Evolutionary conservation across 192 early-diverging fungal genomes (phyloP).

Genomic region (Entophlyctis helioformis): DNA sequence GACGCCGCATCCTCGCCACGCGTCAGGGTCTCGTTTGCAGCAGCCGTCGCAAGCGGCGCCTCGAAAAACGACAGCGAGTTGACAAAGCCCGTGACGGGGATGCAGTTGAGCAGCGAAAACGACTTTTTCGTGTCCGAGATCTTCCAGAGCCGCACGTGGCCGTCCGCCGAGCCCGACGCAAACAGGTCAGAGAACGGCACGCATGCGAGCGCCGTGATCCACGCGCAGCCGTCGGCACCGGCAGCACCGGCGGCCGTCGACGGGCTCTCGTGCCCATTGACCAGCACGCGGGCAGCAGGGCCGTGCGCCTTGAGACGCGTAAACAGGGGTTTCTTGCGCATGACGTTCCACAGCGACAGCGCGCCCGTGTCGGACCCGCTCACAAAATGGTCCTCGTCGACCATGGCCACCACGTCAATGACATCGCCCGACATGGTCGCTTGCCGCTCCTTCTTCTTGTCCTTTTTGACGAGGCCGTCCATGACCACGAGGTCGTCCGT

Average conservation of each 20-base stretch:
- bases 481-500: conserved; percentile 29
- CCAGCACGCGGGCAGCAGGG: neutral
- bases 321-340: conserved; percentile 87
- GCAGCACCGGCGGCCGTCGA: neutral
- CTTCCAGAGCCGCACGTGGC: conserved; percentile 80
- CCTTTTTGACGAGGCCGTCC: conserved; percentile 27
- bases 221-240: conserved; percentile 32
- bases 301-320: conserved; percentile 69
- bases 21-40: too few species aligned
- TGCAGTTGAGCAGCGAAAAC: conserved; percentile 43
- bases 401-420: conserved; percentile 76
- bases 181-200: conserved; percentile 83
- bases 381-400: conserved; percentile 90
- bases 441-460: conserved; percentile 19
- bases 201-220: conserved; percentile 80
- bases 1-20: neutral
- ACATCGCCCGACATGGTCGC: conserved; percentile 30
- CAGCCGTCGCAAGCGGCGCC: too few species aligned
- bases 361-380: conserved; percentile 83
- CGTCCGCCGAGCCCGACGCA: conserved; percentile 79
- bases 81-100: conserved; percentile 51
- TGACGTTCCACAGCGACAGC: conserved; percentile 85
- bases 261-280: conserved; percentile 2
- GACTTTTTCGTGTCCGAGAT: conserved; percentile 50
- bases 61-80: conserved; percentile 41